Conservation (phyloP, 2,329 filamentous ascomycete species). For the Microdochium nivale region DNA sequence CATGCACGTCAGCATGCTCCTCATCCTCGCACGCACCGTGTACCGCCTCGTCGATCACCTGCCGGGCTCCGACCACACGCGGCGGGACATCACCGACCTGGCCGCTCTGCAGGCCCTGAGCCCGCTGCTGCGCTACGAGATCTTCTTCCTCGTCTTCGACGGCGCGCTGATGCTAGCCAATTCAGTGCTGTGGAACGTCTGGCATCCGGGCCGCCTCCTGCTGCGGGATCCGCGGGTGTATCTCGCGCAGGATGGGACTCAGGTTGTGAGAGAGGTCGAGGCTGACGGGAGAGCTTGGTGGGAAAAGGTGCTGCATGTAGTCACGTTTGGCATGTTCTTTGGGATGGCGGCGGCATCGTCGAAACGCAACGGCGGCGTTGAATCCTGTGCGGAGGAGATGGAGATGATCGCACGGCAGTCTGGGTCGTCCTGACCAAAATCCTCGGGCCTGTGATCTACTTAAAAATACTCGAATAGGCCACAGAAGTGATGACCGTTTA, state of each 20-base stretch:
- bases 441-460: too few species aligned
- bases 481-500: too few species aligned
- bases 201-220: slow-evolving; percentile 31
- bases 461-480: too few species aligned
- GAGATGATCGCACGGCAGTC: too few species aligned
- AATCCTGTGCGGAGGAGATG: too few species aligned
- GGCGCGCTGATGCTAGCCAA: slow-evolving; percentile 32
- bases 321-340: slow-evolving; percentile 7
- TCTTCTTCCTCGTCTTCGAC: slow-evolving; percentile 38
- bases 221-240: slow-evolving; percentile 28
- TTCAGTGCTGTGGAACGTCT: slow-evolving; percentile 30
- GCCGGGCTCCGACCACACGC: slow-evolving; percentile 14
- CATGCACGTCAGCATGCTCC: slow-evolving; percentile 31
- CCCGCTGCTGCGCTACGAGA: slow-evolving; percentile 32
- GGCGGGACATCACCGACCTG: slow-evolving; percentile 21
- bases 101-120: slow-evolving; percentile 19
- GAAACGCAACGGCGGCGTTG: too few species aligned
- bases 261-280: slow-evolving; percentile 6
- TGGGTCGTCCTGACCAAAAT: too few species aligned
- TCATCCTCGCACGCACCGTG: slow-evolving; percentile 39
- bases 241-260: slow-evolving; percentile 28
- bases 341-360: too few species aligned
- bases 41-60: slow-evolving; percentile 41
- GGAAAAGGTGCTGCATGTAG: slow-evolving; percentile 2
- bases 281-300: background rate